Conservation (phyloP, 371 early-diverging fungal species). For the Scutellospora calospora region DNA sequence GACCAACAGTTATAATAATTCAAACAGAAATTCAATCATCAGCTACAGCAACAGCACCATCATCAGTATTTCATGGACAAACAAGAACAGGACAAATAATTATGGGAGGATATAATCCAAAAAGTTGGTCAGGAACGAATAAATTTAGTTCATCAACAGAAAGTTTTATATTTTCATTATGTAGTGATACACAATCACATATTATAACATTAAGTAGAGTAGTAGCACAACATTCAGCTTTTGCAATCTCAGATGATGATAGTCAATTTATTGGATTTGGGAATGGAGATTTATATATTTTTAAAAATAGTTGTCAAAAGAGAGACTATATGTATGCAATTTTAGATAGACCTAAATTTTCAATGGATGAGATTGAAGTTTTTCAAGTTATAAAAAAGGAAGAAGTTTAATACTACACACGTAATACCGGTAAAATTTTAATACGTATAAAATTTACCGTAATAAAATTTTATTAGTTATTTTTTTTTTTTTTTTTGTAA, state of each 20-base stretch:
- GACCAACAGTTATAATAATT: slow-evolving; percentile 34
- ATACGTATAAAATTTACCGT: no score
- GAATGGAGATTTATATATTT: slow-evolving; percentile 10
- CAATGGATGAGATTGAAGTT: slow-evolving; percentile 14
- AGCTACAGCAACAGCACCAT: neutral
- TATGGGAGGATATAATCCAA: slow-evolving; percentile 29
- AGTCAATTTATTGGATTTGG: slow-evolving; percentile 29
- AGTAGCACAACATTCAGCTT: no score
- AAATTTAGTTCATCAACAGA: neutral
- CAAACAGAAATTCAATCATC: neutral
- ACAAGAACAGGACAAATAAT: slow-evolving; percentile 3
- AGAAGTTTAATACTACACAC: neutral
- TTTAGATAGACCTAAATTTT: neutral
- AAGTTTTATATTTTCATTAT: slow-evolving; percentile 35
- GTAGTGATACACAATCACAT: neutral
- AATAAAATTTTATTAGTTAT: no score
- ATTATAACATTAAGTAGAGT: slow-evolving; percentile 18
- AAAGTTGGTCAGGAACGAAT: slow-evolving; percentile 16
- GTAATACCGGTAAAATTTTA: no score
- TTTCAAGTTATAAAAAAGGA: slow-evolving; percentile 30
- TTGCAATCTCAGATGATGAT: slow-evolving; percentile 17
- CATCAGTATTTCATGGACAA: neutral
- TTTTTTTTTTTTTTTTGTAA: no score
- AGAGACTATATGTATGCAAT: slow-evolving; percentile 3
- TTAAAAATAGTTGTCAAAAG: slow-evolving; percentile 17